phyloP scores from a whole-genome alignment of 2,329 filamentous ascomycete genomes.

The Verticillium klebahnii region DNA sequence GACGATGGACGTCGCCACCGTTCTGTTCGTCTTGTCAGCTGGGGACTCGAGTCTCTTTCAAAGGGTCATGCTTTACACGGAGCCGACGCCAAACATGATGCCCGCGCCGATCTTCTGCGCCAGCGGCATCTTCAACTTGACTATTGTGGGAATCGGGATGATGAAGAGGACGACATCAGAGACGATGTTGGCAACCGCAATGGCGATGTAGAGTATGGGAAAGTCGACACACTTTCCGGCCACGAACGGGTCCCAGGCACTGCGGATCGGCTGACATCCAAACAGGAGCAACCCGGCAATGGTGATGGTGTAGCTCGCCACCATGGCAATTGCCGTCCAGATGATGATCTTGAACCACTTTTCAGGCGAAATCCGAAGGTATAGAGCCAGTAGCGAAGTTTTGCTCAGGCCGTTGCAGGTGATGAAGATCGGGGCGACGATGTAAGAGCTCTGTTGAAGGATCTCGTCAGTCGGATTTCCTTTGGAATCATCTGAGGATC shows the following conservation, averaged over 20 bases:
- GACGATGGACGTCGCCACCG: slow-evolving; percentile 20
- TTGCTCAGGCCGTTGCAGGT: slow-evolving; percentile 28
- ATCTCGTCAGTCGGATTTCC: no score
- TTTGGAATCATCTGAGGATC: neutral
- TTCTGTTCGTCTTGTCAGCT: slow-evolving; percentile 13
- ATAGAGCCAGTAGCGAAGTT: slow-evolving; percentile 28
- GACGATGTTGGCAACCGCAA: slow-evolving; percentile 40
- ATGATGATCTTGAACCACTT: slow-evolving; percentile 21
- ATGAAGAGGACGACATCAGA: slow-evolving; percentile 41
- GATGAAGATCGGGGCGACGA: slow-evolving; percentile 24
- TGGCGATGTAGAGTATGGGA: slow-evolving; percentile 40
- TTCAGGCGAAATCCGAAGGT: slow-evolving; percentile 26
- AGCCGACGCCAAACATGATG: slow-evolving; percentile 38
- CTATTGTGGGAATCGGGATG: slow-evolving; percentile 38
- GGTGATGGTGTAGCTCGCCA: slow-evolving; percentile 20
- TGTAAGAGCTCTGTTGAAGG: slow-evolving; percentile 17
- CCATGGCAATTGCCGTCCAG: slow-evolving; percentile 19
- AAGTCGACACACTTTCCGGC: slow-evolving; percentile 33
- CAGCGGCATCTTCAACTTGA: slow-evolving; percentile 34
- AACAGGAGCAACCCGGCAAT: slow-evolving; percentile 16
- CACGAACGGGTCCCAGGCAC: slow-evolving; percentile 15
- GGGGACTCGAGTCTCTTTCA: no score
- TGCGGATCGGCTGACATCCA: slow-evolving; percentile 12
- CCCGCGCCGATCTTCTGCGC: slow-evolving; percentile 40
- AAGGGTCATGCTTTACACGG: slow-evolving; percentile 10